phyloP scores from a whole-genome alignment of 2,329 filamentous ascomycete species.

The Microdochium paspali region DNA sequence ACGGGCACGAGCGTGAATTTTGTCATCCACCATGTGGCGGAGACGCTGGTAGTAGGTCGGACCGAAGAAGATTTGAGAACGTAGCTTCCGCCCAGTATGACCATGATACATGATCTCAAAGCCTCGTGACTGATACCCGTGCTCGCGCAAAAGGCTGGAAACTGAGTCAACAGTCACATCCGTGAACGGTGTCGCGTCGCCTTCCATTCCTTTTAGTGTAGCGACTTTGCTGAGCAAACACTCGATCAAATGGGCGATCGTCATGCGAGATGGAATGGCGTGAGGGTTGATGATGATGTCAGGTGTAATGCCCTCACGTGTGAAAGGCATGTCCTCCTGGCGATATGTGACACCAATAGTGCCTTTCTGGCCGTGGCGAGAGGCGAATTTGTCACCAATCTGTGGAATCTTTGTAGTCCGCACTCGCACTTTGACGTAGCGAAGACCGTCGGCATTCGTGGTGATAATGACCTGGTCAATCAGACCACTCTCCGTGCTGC shows the following conservation, averaged over 20 bases:
- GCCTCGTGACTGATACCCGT: conserved; percentile 92
- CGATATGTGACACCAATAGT: conserved; percentile 98
- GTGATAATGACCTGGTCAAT: conserved; percentile 89
- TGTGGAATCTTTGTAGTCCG: conserved; percentile 96
- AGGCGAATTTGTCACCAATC: conserved; percentile 98
- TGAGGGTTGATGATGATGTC: conserved; percentile 99
- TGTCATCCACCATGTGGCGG: conserved; percentile 99
- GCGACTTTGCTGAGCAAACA: conserved; percentile 96
- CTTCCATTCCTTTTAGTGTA: conserved; percentile 86
- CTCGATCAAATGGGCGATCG: conserved; percentile 99
- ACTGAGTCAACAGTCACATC: conserved; percentile 94
- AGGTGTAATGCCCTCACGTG: conserved; percentile 78
- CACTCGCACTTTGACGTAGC: conserved; percentile 95
- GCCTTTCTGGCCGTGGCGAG: conserved; percentile 97
- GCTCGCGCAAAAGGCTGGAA: conserved; percentile 73
- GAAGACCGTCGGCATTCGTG: conserved; percentile 87
- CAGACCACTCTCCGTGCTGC: conserved; percentile 95
- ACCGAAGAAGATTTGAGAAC: conserved; percentile 91
- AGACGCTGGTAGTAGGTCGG: conserved; percentile 98
- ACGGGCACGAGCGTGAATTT: conserved; percentile 97
- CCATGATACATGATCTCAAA: conserved; percentile 99
- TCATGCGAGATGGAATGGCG: conserved; percentile 99
- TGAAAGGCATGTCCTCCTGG: conserved; percentile 98
- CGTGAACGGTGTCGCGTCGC: conserved; percentile 95
- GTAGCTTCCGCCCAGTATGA: conserved; percentile 88